Evolutionary conservation across 495 filamentous ascomycete species (phyloP), one percentile per base, ranked within the genome.

Genomic region (Penicillium paradoxum): DNA sequence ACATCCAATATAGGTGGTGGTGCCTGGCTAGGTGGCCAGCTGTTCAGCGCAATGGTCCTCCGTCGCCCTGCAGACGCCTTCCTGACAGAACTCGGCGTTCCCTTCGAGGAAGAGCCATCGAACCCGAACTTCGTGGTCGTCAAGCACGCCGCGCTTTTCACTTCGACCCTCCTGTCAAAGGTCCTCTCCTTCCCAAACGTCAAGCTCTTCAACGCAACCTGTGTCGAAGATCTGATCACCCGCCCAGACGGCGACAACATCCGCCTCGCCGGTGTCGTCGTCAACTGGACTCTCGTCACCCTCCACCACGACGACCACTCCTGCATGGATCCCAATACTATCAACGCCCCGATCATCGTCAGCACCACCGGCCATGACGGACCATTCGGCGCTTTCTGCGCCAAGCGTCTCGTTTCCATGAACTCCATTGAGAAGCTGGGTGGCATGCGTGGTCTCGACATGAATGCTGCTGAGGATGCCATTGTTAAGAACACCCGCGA

Each of bases 241-340:
- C 86, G 89, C 27, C 77, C 73, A 4, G 56, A 68, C 45, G 58
- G 64, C 30, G 62, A 68, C 49, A 62, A 56, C 58, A 53, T 91
- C 37, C 82, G 84, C 44, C 82, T 96, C 56, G 89, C 90, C 10
- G 90, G 90, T 63, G 90, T 93, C 4, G 90, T 96, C 55, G 90
- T 88, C 51, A 96, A 96, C 80, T 96, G 90, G 90, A 93, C 90
- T 0, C 79, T 96, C 18, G 90, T 95, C 46, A 80, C 83, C 51
- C 88, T 93, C 76, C 88, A 96, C 71, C 90, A 95, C 67, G 88
- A 91, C 68, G 89, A 91, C 72, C 89, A 93, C 74, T 86, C 80
- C 53, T 93, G 89, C 84, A 95, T 93, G 89, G 90, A 96, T 69
- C 90, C 90, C 55, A 96, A 91, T 79, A 95, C 90, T 66, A 91